Evolutionary conservation across 2,329 filamentous ascomycete genomes (phyloP).

Genomic region (Zasmidium citrigriseum): DNA sequence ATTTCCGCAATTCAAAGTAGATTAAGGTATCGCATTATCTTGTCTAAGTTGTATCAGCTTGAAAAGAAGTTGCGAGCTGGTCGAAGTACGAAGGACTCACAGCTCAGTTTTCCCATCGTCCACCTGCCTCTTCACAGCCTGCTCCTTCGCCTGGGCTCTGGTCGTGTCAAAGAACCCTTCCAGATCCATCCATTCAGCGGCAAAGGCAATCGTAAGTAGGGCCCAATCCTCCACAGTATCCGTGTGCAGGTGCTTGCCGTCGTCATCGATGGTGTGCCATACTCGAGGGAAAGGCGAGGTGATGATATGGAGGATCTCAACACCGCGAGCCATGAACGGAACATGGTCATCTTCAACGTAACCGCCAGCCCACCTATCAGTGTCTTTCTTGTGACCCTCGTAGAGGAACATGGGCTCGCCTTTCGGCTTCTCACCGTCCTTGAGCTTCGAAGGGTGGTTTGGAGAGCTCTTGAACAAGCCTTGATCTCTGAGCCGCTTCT

Average conservation of each 20-base stretch:
- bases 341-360: constrained; percentile 78
- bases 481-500: constrained; percentile 70
- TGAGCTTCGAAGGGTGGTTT: constrained; percentile 44
- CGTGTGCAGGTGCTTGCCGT: constrained; percentile 80
- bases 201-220: constrained; percentile 78
- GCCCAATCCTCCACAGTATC: constrained; percentile 85
- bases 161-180: constrained; percentile 54
- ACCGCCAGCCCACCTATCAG: constrained; percentile 52
- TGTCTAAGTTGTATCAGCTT: not conserved
- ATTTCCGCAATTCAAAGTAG: not conserved
- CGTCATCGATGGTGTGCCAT: constrained; percentile 85
- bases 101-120: constrained; percentile 2
- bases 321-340: constrained; percentile 83
- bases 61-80: not conserved
- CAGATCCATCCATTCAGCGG: constrained; percentile 89
- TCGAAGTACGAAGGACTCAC: not conserved
- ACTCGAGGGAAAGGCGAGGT: constrained; percentile 77
- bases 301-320: constrained; percentile 87
- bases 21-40: not conserved
- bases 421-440: constrained; percentile 1
- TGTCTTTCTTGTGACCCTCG: constrained; percentile 58
- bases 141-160: not conserved
- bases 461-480: constrained; percentile 65
- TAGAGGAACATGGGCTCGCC: constrained; percentile 59
- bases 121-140: not conserved